Conservation (phyloP, 2,329 filamentous ascomycete genomes). For the Sphaerulina populicola region DNA sequence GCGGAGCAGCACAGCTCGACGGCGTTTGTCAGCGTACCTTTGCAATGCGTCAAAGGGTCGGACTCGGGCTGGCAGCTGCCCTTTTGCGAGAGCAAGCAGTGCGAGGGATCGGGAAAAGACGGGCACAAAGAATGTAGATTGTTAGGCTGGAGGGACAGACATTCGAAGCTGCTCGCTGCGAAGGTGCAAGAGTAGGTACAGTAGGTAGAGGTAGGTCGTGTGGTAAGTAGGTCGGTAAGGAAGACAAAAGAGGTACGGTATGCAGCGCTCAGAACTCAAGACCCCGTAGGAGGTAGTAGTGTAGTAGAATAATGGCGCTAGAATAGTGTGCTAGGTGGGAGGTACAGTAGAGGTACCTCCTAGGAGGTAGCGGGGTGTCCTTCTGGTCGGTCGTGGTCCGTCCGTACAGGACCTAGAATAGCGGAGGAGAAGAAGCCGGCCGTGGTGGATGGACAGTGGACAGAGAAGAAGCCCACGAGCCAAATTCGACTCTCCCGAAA, state of each 20-base stretch:
- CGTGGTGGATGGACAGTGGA: not conserved
- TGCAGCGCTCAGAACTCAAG: not conserved
- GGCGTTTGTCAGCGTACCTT: not conserved
- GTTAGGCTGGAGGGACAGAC: slow-evolving; percentile 4
- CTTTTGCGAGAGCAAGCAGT: not conserved
- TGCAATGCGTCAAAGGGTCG: not conserved
- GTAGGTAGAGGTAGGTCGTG: not conserved
- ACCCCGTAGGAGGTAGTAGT: not conserved
- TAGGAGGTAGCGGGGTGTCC: not conserved
- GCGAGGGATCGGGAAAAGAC: not conserved
- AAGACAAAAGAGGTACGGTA: not conserved
- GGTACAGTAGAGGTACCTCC: too few relatives aligned
- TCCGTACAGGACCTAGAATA: not conserved
- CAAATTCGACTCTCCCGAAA: not conserved
- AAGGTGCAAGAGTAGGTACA: not conserved
- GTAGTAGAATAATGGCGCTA: not conserved
- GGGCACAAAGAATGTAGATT: not conserved
- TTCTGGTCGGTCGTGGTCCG: not conserved
- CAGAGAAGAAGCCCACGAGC: not conserved
- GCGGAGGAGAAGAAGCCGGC: too few relatives aligned
- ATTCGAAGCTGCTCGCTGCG: slow-evolving; percentile 1
- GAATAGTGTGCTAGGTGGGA: not conserved
- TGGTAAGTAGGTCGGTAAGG: too few relatives aligned
- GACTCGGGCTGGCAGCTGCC: not conserved
- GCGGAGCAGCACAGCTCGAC: not conserved